phyloP scores from a whole-genome alignment of 148 eudicot genomes.

The Persicaria tinctoria region DNA sequence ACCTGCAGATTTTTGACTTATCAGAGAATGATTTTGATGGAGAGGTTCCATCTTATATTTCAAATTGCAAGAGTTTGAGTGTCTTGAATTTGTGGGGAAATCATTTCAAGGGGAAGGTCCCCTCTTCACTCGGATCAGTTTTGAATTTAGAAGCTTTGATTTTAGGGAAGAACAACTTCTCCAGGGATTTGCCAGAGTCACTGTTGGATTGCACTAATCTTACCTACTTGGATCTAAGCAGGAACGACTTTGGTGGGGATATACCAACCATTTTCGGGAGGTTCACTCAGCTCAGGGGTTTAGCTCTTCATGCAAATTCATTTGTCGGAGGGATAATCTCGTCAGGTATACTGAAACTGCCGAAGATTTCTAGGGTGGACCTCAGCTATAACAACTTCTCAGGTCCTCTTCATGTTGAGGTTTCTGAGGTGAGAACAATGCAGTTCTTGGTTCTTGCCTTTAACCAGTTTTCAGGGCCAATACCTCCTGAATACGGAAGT shows the following conservation, averaged over 20 bases:
- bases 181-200: slow-evolving; percentile 57
- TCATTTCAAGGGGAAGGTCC: slow-evolving; percentile 50
- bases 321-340: slow-evolving; percentile 55
- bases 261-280: slow-evolving; percentile 59
- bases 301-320: slow-evolving; percentile 54
- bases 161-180: slow-evolving; percentile 61
- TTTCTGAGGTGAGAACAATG: slow-evolving; percentile 48
- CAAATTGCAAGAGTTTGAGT: slow-evolving; percentile 43
- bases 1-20: slow-evolving; percentile 51
- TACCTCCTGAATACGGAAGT: slow-evolving; percentile 66
- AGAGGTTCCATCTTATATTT: slow-evolving; percentile 53
- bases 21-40: slow-evolving; percentile 60
- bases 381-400: slow-evolving; percentile 68
- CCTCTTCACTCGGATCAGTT: slow-evolving; percentile 56
- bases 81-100: slow-evolving; percentile 54
- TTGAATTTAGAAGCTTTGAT: slow-evolving; percentile 39
- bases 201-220: slow-evolving; percentile 43
- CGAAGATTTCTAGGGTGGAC: slow-evolving; percentile 54
- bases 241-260: slow-evolving; percentile 50
- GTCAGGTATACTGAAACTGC: slow-evolving; percentile 57
- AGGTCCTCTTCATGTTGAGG: slow-evolving; percentile 56
- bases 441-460: slow-evolving; percentile 53
- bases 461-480: slow-evolving; percentile 55
- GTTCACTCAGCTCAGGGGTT: slow-evolving; percentile 50
- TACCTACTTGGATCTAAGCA: slow-evolving; percentile 61